Evolutionary conservation across 2,329 filamentous ascomycete genomes (phyloP), one percentile per base, ranked within the genome.

Genomic region (Fusarium liriodendri): DNA sequence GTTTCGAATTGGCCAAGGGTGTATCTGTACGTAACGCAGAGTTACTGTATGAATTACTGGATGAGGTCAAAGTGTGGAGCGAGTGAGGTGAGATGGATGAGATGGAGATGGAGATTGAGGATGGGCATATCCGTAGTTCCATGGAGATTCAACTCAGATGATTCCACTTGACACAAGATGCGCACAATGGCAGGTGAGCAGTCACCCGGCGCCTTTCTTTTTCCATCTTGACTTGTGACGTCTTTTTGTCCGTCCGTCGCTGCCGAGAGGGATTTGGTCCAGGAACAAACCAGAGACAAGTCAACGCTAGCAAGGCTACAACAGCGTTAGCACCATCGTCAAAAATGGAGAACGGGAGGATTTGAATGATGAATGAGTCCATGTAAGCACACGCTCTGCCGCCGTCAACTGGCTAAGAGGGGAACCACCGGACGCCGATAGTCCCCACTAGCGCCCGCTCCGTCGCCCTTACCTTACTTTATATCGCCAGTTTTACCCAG

Each of bases 181-280:
- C 66, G 68, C 68, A 70, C 59, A 70, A 69, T 70, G 68, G 60
- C 35, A 66, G 42, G 59, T 70, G 62, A 66, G 66, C 55, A 71
- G 62, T 70, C 61, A 67, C 60, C 42, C 33, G 54, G 52, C 47
- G 58, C 62, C 72, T 73, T 50, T 59, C 42, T 20, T 55, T 57
- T 70, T 54, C 38, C 58, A 64, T 37, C 45, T 25, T 52, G 37
- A 50, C 35, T 29, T 33, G 20, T 54, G 52, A 38, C 32, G 22
- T 47, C 54, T 50, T 29, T 27, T 25, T 50, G 47, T 29, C 47
- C 16, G 16, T 29, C 47, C 63, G 60, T 74, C 35, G 33, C 47
- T 74, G 59, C 67, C 64, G 47, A 67, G 55, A 47, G 52, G 42
- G n/a, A 57, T 64, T 33, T 50, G 25, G 22, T 52, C 33, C 45